Conservation (phyloP, 129 eudicot genomes). For the Kitagawia praeruptora region DNA sequence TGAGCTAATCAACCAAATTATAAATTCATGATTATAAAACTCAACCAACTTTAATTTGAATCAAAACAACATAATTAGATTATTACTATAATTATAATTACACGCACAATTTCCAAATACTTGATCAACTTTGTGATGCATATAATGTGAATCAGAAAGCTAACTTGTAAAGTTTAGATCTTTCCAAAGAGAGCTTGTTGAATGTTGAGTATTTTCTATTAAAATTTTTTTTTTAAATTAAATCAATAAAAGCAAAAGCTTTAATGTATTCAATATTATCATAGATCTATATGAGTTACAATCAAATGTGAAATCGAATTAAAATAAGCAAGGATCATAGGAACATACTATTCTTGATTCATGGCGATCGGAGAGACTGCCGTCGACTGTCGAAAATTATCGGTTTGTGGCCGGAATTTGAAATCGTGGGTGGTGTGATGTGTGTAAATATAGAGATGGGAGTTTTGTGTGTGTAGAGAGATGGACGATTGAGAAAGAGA, state of each 20-base stretch:
- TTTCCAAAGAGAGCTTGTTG: no score
- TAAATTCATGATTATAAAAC: no score
- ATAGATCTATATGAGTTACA: not conserved
- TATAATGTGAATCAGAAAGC: no score
- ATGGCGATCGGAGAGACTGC: conserved; percentile 18
- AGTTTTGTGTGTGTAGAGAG: not conserved
- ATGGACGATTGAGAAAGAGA: not conserved
- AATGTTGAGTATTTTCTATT: no score
- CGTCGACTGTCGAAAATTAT: not conserved
- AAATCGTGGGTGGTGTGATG: not conserved
- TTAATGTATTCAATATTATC: not conserved
- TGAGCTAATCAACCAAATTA: no score
- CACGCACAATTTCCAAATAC: no score
- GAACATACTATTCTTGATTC: conserved; percentile 59
- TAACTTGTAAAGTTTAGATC: no score
- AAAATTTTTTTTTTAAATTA: no score
- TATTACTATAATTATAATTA: no score
- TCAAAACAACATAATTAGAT: no score
- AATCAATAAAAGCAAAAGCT: not conserved
- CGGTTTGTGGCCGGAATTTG: not conserved
- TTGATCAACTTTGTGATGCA: not conserved
- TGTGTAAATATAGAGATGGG: not conserved
- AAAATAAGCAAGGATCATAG: not conserved
- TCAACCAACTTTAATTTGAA: no score
- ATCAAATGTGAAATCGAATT: not conserved